phyloP scores from a whole-genome alignment of 2,329 filamentous ascomycete genomes.

The Ramularia endophylla region DNA sequence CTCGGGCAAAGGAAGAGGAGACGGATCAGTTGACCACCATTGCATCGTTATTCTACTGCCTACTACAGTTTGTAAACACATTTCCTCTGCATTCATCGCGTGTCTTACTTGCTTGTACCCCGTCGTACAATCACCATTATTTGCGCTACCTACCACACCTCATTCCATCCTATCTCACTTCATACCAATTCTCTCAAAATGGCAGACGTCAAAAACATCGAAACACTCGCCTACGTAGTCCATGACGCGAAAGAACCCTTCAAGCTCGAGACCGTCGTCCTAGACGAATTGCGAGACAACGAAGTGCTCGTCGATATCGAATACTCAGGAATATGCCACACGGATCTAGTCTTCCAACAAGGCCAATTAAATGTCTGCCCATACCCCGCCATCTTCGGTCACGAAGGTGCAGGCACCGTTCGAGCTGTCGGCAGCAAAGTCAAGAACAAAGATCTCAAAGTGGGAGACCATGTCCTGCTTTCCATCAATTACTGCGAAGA shows the following conservation, averaged over 20 bases:
- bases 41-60: no score
- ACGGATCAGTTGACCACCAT: no score
- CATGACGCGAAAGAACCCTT: slow-evolving; percentile 15
- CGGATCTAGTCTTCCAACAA: slow-evolving; percentile 19
- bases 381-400: slow-evolving; percentile 17
- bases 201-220: slow-evolving; percentile 1
- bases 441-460: slow-evolving; percentile 9
- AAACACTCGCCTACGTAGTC: slow-evolving; percentile 12
- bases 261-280: slow-evolving; percentile 14
- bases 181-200: neutral
- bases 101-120: no score
- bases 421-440: slow-evolving; percentile 11
- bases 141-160: no score
- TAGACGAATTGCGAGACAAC: slow-evolving; percentile 13
- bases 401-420: slow-evolving; percentile 16
- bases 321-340: slow-evolving; percentile 21
- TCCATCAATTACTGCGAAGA: slow-evolving; percentile 13
- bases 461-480: slow-evolving; percentile 14
- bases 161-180: neutral
- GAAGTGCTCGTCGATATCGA: slow-evolving; percentile 19
- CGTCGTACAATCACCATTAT: no score
- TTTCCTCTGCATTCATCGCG: no score
- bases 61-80: no score
- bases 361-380: slow-evolving; percentile 11
- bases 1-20: no score